These are phyloP conservation scores for Aquilaria malaccensis DNA, from an alignment of 345 rosid species.

Conservation along the genomic window DNA sequence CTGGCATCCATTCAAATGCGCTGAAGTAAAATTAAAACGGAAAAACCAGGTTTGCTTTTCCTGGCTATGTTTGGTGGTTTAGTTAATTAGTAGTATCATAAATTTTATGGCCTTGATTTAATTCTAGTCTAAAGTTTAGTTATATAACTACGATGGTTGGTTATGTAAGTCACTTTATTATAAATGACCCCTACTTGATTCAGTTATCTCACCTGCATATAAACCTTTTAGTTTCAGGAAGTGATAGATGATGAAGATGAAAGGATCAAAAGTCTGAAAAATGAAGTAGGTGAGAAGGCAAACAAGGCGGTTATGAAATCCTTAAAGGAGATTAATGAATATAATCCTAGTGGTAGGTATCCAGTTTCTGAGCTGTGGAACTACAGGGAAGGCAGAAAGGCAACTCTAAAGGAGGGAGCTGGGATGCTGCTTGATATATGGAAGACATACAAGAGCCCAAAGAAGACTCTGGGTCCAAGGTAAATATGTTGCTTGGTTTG, in stretches of 20 bases:
- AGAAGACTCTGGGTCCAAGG: too few relatives aligned
- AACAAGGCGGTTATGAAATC: conserved; percentile 38
- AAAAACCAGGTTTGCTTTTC: conserved; percentile 46
- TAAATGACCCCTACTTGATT: too few relatives aligned
- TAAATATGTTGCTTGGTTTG: too few relatives aligned
- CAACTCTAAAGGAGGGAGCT: conserved; percentile 43
- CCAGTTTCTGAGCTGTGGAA: conserved; percentile 55
- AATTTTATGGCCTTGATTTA: too few relatives aligned
- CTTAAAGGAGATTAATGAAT: conserved; percentile 41
- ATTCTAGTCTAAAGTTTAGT: too few relatives aligned
- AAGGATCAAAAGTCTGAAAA: conserved; percentile 34
- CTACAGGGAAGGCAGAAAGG: conserved; percentile 32
- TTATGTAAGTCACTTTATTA: too few relatives aligned
- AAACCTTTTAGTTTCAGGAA: conserved; percentile 19
- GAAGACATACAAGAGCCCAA: too few relatives aligned
- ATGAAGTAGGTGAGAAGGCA: conserved; percentile 41
- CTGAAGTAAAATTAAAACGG: conserved; percentile 39
- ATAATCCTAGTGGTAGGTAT: conserved; percentile 53
- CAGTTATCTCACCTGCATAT: too few relatives aligned
- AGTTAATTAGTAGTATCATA: too few relatives aligned
- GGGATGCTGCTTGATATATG: too few relatives aligned
- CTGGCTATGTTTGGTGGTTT: too few relatives aligned
- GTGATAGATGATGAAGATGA: conserved; percentile 42
- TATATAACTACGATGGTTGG: too few relatives aligned
- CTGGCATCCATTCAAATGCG: conserved; percentile 87